Base-by-base conservation (phyloP, 495 filamentous ascomycete genomes). In the Opeltia flavorubescens region DNA sequence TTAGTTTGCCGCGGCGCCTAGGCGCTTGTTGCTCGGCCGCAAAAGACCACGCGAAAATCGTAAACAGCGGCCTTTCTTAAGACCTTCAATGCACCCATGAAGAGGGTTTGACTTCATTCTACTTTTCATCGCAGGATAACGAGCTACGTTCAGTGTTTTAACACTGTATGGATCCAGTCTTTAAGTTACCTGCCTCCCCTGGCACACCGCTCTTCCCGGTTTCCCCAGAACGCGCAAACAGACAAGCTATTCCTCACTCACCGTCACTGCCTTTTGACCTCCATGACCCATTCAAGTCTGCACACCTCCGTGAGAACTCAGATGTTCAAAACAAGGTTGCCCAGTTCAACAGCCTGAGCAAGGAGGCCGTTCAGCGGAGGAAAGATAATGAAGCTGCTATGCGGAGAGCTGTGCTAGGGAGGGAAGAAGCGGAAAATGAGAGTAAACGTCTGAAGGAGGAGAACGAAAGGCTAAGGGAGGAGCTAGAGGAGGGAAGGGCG, bases 271-370 rank as follows among this genome's bases (percentile, higher is more conserved):
- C 71, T 26, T 40, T 65, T 24, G 56, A 56, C 13, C 49, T 60
- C 2, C 67, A 62, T 36, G 50, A 55, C 17, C 40, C 50, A 2
- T 47, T 48, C 58, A 63, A 29, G n/a, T 68, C 61, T 58, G 45
- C 43, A 15, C 65, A 58, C 35, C 39, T 65, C 39, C 66, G 59
- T 29, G 66, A 69, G 15, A 60, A 60, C 44, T 83, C 84, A 21
- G 86, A 93, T 58, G 84, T 94, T 1, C 83, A 89, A 56, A 79
- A 84, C 25, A 91, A 89, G 62, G 86, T 94, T 54, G 81, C 78
- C 23, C 85, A 81, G 50, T 82, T 94, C 56, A 89, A 94, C 64
- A 75, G 70, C 41, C 64, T 94, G 29, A 67, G 41, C 68, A 75
- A 56, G 71, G 75, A 64, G 74, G 75, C 46, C 65, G 76, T 70